Conservation (phyloP, 2,329 filamentous ascomycete genomes). For the Phyllosticta citribraziliensis region DNA sequence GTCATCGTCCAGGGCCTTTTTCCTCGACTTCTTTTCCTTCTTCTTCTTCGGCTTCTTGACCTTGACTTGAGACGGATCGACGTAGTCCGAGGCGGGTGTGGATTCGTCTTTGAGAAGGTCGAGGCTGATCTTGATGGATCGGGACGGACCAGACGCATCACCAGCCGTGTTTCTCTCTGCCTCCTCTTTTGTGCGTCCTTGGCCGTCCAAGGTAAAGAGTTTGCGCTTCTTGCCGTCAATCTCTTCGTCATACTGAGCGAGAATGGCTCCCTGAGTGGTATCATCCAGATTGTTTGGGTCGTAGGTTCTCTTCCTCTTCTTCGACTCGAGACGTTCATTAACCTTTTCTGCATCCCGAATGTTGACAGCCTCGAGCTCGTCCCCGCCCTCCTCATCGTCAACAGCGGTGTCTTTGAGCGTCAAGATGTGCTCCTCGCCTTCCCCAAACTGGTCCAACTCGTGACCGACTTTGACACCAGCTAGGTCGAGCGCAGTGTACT, state of each 20-base stretch:
- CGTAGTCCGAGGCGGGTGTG: slow-evolving; percentile 67
- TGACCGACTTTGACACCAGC: slow-evolving; percentile 89
- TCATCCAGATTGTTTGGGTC: slow-evolving; percentile 68
- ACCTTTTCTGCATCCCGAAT: slow-evolving; percentile 64
- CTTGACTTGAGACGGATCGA: slow-evolving; percentile 78
- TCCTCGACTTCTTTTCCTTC: slow-evolving; percentile 65
- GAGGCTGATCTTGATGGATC: slow-evolving; percentile 63
- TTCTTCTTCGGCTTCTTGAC: slow-evolving; percentile 85
- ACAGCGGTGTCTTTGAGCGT: slow-evolving; percentile 92
- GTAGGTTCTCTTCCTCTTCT: slow-evolving; percentile 84
- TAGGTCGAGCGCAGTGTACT: slow-evolving; percentile 79
- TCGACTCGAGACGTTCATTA: slow-evolving; percentile 67
- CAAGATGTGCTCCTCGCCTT: slow-evolving; percentile 75
- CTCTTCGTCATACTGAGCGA: slow-evolving; percentile 93
- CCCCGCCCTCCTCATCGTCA: slow-evolving; percentile 70
- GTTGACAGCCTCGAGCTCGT: slow-evolving; percentile 74
- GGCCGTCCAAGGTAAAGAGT: slow-evolving; percentile 74
- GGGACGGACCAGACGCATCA: slow-evolving; percentile 46
- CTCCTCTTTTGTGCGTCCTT: slow-evolving; percentile 56
- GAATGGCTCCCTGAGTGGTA: slow-evolving; percentile 55
- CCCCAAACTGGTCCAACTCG: slow-evolving; percentile 70
- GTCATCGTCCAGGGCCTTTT: slow-evolving; percentile 57
- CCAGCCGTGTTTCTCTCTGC: slow-evolving; percentile 47
- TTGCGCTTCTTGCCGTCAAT: slow-evolving; percentile 85
- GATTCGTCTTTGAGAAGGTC: slow-evolving; percentile 58